These are phyloP conservation scores for Trichoderma sp. DNA, from an alignment of 2,329 filamentous ascomycete genomes.

Conservation along the genomic window DNA sequence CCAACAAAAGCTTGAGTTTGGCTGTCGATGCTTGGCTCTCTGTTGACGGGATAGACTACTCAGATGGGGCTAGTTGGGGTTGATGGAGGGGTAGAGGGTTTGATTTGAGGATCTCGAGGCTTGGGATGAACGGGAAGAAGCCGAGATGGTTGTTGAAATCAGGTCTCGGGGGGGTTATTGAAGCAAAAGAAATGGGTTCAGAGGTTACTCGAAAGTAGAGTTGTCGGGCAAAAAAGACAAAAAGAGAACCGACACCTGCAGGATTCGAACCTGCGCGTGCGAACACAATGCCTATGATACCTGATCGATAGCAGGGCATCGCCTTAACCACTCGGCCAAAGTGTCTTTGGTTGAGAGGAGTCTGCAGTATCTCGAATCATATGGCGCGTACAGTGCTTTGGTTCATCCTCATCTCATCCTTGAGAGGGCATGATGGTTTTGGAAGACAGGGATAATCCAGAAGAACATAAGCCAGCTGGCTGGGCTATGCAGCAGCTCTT, in stretches of 20 bases:
- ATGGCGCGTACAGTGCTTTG: rapidly evolving
- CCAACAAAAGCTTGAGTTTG: constrained; percentile 24
- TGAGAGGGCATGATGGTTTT: too few species aligned
- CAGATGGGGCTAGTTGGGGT: neutral
- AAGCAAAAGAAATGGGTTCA: neutral
- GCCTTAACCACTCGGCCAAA: constrained; percentile 29
- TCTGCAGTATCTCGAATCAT: neutral
- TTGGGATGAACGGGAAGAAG: neutral
- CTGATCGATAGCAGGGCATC: constrained; percentile 27
- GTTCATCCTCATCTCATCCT: neutral
- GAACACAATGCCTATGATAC: constrained; percentile 29
- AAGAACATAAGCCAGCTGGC: neutral
- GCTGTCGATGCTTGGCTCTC: neutral
- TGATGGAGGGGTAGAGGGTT: constrained; percentile 12
- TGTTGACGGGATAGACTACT: neutral
- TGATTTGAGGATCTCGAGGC: neutral
- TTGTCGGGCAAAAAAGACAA: neutral
- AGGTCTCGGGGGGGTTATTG: neutral
- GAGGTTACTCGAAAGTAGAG: too few species aligned
- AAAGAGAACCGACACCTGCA: constrained; percentile 28
- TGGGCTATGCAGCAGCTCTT: neutral
- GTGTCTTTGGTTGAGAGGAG: constrained; percentile 13
- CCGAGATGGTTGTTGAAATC: neutral
- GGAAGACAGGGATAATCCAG: too few species aligned
- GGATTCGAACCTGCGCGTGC: constrained; percentile 29